A percentile compares a stretch with the other conserved stretches of the same genome.
phyloP scores from a whole-genome alignment of 768 basidiomycete genomes.

The Lentinus tigrinus region DNA sequence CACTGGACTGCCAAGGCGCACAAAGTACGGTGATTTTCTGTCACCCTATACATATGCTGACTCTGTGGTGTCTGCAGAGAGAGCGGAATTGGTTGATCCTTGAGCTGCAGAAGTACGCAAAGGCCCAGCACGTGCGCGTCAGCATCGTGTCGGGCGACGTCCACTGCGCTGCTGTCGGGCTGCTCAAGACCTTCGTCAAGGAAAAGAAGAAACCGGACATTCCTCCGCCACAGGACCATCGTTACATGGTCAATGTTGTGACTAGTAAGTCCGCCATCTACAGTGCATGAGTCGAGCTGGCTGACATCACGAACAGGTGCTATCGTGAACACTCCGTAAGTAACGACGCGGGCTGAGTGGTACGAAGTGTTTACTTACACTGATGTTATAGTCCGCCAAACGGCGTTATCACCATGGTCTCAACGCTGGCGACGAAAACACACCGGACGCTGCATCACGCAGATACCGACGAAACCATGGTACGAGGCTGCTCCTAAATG shows the following conservation, averaged over 20 bases:
- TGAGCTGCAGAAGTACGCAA: constrained; percentile 73
- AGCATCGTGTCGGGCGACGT: constrained; percentile 91
- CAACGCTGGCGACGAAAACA: constrained; percentile 72
- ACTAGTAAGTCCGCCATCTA: constrained; percentile 63
- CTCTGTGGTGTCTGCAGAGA: constrained; percentile 46
- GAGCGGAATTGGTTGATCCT: constrained; percentile 90
- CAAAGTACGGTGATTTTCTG: constrained; percentile 47
- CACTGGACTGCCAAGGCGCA: constrained; percentile 87
- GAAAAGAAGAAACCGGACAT: constrained; percentile 48
- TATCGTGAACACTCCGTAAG: constrained; percentile 95
- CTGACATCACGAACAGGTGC: constrained; percentile 48
- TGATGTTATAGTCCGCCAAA: constrained; percentile 49
- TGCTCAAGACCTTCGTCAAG: constrained; percentile 65
- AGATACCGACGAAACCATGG: constrained; percentile 89
- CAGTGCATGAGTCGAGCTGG: background rate
- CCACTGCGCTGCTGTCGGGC: constrained; percentile 83
- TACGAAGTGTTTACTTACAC: background rate
- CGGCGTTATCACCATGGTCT: constrained; percentile 76
- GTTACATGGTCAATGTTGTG: constrained; percentile 90
- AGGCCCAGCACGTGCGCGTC: constrained; percentile 64
- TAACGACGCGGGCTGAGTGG: constrained; percentile 2
- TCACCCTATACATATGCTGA: background rate
- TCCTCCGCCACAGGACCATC: constrained; percentile 59
- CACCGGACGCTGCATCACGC: constrained; percentile 84
- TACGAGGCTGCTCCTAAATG: constrained; percentile 27